These are phyloP conservation scores for Zea luxurians DNA, from an alignment of 176 grass and related monocot genomes.

Conservation along the genomic window DNA sequence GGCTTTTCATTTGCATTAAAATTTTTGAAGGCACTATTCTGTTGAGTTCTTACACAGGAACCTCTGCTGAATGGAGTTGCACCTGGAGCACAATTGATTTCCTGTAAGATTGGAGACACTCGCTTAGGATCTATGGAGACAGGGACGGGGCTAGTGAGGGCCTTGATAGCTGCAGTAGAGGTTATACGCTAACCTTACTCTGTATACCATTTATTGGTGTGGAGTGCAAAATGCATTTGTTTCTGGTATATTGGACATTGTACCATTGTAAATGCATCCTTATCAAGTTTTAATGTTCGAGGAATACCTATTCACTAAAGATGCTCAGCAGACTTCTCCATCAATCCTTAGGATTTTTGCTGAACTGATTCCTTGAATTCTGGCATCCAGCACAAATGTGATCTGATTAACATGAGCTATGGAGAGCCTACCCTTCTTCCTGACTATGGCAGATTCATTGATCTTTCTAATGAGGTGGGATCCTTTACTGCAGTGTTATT, in stretches of 20 bases:
- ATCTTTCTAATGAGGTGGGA: slow-evolving; percentile 89
- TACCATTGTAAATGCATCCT: slow-evolving; percentile 18
- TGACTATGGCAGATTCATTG: slow-evolving; percentile 96
- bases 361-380: slow-evolving; percentile 35
- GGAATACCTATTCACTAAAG: slow-evolving; percentile 16
- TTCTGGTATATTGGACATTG: slow-evolving; percentile 14
- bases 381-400: slow-evolving; percentile 93
- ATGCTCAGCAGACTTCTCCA: slow-evolving; percentile 14
- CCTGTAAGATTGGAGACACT: slow-evolving; percentile 96
- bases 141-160: slow-evolving; percentile 87
- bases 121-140: slow-evolving; percentile 99
- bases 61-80: slow-evolving; percentile 93
- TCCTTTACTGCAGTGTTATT: slow-evolving; percentile 33
- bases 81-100: slow-evolving; percentile 94
- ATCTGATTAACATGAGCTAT: slow-evolving; percentile 99
- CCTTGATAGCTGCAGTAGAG: slow-evolving; percentile 96
- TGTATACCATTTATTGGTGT: slow-evolving; percentile 22
- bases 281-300: slow-evolving; percentile 14
- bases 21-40: slow-evolving; percentile 22
- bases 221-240: slow-evolving; percentile 36
- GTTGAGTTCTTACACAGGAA: slow-evolving; percentile 56
- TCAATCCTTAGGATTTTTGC: slow-evolving; percentile 9
- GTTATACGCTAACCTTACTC: slow-evolving; percentile 46
- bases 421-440: slow-evolving; percentile 91
- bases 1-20: slow-evolving; percentile 31